Base-by-base conservation (phyloP, 306 rosid genomes). In the Inga leiocalycina region DNA sequence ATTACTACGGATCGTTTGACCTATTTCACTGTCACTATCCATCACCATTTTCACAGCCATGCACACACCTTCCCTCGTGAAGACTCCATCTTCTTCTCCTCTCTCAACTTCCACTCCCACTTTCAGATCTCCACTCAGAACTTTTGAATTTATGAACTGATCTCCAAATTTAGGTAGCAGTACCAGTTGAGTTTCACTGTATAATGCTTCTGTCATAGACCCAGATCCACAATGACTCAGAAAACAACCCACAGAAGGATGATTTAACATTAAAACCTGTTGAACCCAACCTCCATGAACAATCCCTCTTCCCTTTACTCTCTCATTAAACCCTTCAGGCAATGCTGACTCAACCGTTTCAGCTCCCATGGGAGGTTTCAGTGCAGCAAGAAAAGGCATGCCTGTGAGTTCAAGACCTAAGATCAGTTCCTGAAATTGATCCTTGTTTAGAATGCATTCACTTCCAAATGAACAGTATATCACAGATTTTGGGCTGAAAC, bases 261-360 rank as follows among this genome's bases (percentile, higher is more conserved):
- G 96, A 69, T 79, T 86, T 84, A 92, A 73, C 24, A 94, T 86
- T 78, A 84, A 35, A 67, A 87, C 93, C 10, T 92, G 96, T 14
- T 90, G 92, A 73, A 94, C 82, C 98, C 98, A 92, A 46, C 86
- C 92, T 7, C 89, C 93, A 37, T 80, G 64, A 57, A 94, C 91
- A 48, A 92, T 62, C 71, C 94, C 96, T 88, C 85, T 92, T 71
- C 82, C 88, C 44, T 81, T 46, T 14, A 86, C 79, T 78, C 94
- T 87, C 74, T 88, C 86, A 3, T 4, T 8, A 34, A 91, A 91
- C 32, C 91, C 97, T 70, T 90, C 86, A 0, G 97, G 95, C 73
- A 94, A 79, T 6, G 92, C 91, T 14, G 85, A 81, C 7, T 84
- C 78, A 10, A 92, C 24, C 4, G 90, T 75, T 57, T 90, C 88